Conservation (phyloP, 805 yeast species). For the Starmera quercuum region DNA sequence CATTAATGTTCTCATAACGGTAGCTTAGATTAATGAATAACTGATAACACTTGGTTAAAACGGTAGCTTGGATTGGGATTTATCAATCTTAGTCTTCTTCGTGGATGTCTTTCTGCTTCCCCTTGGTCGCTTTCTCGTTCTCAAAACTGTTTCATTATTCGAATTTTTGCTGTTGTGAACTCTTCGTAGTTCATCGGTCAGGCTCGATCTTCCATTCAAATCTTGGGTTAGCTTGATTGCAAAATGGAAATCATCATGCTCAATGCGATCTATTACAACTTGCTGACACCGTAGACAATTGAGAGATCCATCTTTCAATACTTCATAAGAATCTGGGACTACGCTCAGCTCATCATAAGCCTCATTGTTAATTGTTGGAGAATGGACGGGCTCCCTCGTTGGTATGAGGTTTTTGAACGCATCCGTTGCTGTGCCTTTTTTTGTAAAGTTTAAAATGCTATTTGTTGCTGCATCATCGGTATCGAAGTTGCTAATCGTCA, state of each 20-base stretch:
- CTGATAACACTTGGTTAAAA: too few species aligned
- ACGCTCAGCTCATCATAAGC: not conserved
- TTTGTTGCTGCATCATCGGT: constrained; percentile 18
- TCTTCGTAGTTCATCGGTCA: constrained; percentile 7
- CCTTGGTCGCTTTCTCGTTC: not conserved
- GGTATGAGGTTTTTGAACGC: constrained; percentile 4
- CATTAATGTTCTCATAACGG: too few species aligned
- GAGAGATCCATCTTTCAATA: not conserved
- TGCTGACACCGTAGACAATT: constrained; percentile 6
- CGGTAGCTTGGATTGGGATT: constrained; percentile 17
- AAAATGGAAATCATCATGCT: constrained; percentile 48
- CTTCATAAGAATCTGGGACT: not conserved
- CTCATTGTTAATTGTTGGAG: not conserved
- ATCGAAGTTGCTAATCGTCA: constrained; percentile 49
- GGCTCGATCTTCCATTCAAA: constrained; percentile 26
- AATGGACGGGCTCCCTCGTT: not conserved
- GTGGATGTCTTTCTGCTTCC: not conserved
- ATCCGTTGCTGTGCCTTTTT: constrained; percentile 8
- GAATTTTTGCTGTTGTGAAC: constrained; percentile 5
- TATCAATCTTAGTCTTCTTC: constrained; percentile 9
- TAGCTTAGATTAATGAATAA: too few species aligned
- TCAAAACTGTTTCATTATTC: not conserved
- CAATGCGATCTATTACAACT: constrained; percentile 22
- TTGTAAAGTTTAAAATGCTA: constrained; percentile 14
- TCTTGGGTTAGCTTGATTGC: constrained; percentile 42